phyloP scores from a whole-genome alignment of 225 moss, liverwort and hornwort species.

The Rhytidiadelphus loreus region DNA sequence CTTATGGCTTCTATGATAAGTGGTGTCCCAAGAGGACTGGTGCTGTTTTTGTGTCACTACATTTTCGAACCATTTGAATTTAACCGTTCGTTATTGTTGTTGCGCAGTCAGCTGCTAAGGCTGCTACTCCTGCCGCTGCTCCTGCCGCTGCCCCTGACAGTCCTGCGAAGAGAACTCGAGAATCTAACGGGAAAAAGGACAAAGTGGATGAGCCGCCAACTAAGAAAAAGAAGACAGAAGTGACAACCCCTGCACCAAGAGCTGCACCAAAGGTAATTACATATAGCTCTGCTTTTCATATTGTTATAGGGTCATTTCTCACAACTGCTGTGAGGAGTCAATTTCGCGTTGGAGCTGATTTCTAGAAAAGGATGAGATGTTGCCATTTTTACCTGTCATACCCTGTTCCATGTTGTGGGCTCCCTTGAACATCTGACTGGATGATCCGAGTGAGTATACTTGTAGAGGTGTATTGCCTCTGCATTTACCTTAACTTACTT shows the following conservation, averaged over 20 bases:
- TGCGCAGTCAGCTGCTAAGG: conserved; percentile 5
- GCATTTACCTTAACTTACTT: conserved; percentile 25
- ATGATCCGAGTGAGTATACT: background rate
- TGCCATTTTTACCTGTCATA: background rate
- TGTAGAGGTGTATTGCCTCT: conserved; percentile 29
- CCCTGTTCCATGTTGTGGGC: background rate
- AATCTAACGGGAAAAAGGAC: conserved; percentile 29
- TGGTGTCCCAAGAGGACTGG: background rate
- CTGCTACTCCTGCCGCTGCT: background rate
- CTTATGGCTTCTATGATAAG: background rate
- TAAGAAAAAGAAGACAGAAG: conserved; percentile 38
- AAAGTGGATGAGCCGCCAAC: conserved; percentile 31
- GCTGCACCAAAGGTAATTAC: conserved; percentile 18
- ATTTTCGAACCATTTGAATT: background rate
- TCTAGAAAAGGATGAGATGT: background rate
- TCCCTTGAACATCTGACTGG: background rate
- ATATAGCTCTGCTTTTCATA: background rate
- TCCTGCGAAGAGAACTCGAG: conserved; percentile 35
- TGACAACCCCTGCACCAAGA: conserved; percentile 8
- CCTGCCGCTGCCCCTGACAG: conserved; percentile 9
- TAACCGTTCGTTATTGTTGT: background rate
- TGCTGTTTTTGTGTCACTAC: background rate
- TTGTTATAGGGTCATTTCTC: background rate
- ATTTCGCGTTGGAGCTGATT: background rate
- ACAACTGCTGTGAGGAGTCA: background rate